Conservation (phyloP, 1,284 basidiomycete species). For the Microbotryum scabiosae region DNA sequence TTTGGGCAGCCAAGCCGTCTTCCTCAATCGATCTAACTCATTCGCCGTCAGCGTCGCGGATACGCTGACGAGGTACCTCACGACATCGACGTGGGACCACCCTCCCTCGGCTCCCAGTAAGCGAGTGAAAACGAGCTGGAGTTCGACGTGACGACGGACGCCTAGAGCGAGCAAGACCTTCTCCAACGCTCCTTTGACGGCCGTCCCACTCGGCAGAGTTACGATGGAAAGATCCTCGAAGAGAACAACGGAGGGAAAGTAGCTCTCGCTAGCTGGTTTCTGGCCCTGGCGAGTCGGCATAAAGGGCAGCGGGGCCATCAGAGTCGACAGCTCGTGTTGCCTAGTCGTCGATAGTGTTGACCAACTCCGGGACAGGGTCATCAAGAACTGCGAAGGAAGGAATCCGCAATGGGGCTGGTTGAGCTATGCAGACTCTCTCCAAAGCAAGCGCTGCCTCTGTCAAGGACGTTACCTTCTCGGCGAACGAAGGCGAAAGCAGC, state of each 20-base stretch:
- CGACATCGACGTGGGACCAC: constrained; percentile 43
- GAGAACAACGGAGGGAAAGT: constrained; percentile 78
- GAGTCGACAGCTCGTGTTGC: constrained; percentile 52
- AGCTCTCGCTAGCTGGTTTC: constrained; percentile 58
- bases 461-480: constrained; percentile 52
- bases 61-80: constrained; percentile 34
- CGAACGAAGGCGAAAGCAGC: constrained; percentile 60
- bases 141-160: constrained; percentile 81
- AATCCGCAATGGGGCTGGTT: too few species aligned
- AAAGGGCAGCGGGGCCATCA: constrained; percentile 60
- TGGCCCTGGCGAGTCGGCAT: constrained; percentile 47
- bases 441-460: neutral
- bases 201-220: constrained; percentile 56
- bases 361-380: constrained; percentile 67
- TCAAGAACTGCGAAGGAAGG: constrained; percentile 48
- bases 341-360: constrained; percentile 54
- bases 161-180: constrained; percentile 68
- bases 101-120: constrained; percentile 40
- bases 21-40: constrained; percentile 63
- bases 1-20: constrained; percentile 72
- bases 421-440: neutral
- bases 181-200: constrained; percentile 67
- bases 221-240: constrained; percentile 70
- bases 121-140: constrained; percentile 43
- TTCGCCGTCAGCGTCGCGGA: constrained; percentile 57